Percentiles rank a stretch among this genome's conserved stretches.
phyloP scores from a whole-genome alignment of 768 basidiomycete species.

The Termitomyces heimii region DNA sequence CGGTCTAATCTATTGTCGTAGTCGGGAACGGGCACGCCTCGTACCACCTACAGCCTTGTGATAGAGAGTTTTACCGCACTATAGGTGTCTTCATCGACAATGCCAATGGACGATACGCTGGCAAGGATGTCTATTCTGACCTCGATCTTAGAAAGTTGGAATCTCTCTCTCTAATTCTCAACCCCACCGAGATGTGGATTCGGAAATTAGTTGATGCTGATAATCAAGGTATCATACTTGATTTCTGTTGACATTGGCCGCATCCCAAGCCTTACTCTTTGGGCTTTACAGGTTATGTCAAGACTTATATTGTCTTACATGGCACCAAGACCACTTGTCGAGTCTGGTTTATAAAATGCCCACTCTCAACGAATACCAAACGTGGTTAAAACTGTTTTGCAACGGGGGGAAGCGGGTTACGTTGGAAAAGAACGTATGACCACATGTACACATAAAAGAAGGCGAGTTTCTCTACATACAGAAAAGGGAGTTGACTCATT shows the following conservation, averaged over 20 bases:
- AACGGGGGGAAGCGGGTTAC: constrained; percentile 40
- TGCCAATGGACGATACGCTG: constrained; percentile 32
- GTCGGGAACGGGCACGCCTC: constrained; percentile 26
- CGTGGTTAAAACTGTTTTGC: constrained; percentile 33
- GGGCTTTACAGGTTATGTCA: constrained; percentile 14
- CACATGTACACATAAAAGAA: constrained; percentile 35
- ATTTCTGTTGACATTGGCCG: background rate
- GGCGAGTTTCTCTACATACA: background rate
- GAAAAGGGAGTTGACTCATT: background rate
- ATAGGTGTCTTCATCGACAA: constrained; percentile 35
- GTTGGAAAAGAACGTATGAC: constrained; percentile 53
- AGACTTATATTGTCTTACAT: constrained; percentile 43
- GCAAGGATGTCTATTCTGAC: constrained; percentile 42
- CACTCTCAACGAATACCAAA: constrained; percentile 46
- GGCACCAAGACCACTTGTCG: constrained; percentile 43
- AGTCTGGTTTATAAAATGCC: constrained; percentile 41
- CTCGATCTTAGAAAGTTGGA: constrained; percentile 39
- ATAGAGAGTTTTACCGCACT: background rate
- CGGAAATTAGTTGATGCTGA: constrained; percentile 40
- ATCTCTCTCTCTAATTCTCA: constrained; percentile 38
- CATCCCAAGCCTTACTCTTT: background rate
- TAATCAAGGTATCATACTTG: constrained; percentile 29
- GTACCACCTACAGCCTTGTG: background rate
- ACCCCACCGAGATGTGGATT: constrained; percentile 45
- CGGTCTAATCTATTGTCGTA: constrained; percentile 8